These are phyloP conservation scores for Conticribra weissflogii DNA, from an alignment of 108 stramenopile species.

Conservation along the genomic window DNA sequence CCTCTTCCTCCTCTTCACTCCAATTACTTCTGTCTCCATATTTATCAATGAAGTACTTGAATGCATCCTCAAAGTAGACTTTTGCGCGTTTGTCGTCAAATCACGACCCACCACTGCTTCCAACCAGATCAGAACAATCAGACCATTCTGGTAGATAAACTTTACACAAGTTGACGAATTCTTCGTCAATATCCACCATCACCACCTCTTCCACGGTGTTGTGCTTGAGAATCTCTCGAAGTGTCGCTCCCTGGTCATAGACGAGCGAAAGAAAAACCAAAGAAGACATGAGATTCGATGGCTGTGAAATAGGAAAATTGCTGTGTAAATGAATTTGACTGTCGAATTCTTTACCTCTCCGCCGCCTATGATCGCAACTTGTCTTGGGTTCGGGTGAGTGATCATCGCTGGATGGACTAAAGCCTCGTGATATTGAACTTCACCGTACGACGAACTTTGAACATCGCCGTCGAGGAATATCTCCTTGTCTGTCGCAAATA, in stretches of 20 bases:
- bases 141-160: conserved; percentile 68
- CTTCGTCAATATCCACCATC: conserved; percentile 85
- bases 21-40: conserved; percentile 16
- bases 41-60: conserved; percentile 70
- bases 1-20: conserved; percentile 12
- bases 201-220: conserved; percentile 66
- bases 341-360: too few species aligned
- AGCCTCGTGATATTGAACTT: conserved; percentile 90
- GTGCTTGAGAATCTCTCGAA: conserved; percentile 92
- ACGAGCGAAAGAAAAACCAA: too few species aligned
- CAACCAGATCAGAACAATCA: conserved; percentile 64
- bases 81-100: conserved; percentile 70
- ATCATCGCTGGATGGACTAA: conserved; percentile 95
- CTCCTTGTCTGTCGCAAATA: conserved; percentile 52
- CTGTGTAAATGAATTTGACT: too few species aligned
- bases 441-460: conserved; percentile 65
- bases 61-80: conserved; percentile 62
- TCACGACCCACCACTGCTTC: conserved; percentile 49
- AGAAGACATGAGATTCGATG: too few species aligned
- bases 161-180: conserved; percentile 56
- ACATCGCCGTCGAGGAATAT: conserved; percentile 71
- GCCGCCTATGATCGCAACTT: conserved; percentile 91
- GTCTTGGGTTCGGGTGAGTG: conserved; percentile 80
- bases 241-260: conserved; percentile 94
- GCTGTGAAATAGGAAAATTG: too few species aligned